Base-by-base conservation (phyloP, 2,329 filamentous ascomycete genomes). In the Laburnicola sp. region DNA sequence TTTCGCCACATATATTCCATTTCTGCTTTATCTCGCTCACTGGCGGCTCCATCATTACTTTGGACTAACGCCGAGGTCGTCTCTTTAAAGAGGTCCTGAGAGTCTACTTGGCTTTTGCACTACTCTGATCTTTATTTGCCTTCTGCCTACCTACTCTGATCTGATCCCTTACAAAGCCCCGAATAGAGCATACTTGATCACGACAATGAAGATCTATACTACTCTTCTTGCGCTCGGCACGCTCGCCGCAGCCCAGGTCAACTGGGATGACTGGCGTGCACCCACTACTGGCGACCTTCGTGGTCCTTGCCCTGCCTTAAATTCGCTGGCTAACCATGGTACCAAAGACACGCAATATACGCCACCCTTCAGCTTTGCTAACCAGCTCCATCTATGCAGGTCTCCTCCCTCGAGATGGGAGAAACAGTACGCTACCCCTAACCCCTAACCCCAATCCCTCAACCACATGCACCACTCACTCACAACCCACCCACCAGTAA, bases 321-420 rank as follows among this genome's bases (percentile, higher is more conserved):
- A 71, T 28, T 59, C 65, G 8, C 57, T 66, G 40, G 66, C 67
- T 6, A 71, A 71, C 35, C 68, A 69, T 48, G 58, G 57, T 21
- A 30, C 6, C 16, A 16, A 16, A 16, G 16, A 16, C 16, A 16
- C 16, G 16, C 16, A 16, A 16, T 16, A 16, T 16, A 16, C 16
- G 16, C 16, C 16, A 16, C 16, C 16, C 16, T 16, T 16, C 16
- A 16, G 16, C 16, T 16, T 16, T 16, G 16, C 16, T 16, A 16
- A 16, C 16, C 16, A 16, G 16, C 16, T 30, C 28, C 6, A 6
- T 10, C 28, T 30, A 10, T 30, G 28, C 28, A 30, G 28, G 43
- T 9, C 62, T 71, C 49, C 50, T 72, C n/a, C 65, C 69, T 5
- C 63, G 60, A 31, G 55, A 67, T 44, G 71, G 70, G 31, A 64